phyloP scores from a whole-genome alignment of 257 asterid species.

The Salvia rosmarinus region DNA sequence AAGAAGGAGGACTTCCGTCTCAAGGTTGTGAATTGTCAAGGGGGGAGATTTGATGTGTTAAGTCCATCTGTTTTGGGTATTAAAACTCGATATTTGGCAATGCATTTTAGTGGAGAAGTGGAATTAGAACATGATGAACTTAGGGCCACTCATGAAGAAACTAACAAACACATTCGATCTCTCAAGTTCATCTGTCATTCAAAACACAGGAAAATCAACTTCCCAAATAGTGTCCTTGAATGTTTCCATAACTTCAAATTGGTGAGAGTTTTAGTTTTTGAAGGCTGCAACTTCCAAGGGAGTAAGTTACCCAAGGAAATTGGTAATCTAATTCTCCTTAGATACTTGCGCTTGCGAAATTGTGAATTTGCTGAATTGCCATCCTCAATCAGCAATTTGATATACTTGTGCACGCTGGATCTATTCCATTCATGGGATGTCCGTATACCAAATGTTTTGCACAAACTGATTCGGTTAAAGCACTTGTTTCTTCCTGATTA shows the following conservation, averaged over 20 bases:
- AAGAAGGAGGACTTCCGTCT: constrained; percentile 11
- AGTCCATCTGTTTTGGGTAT: too few species aligned
- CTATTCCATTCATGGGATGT: constrained; percentile 20
- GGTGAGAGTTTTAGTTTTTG: constrained; percentile 2
- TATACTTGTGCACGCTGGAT: constrained; percentile 17
- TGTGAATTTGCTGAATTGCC: constrained; percentile 10
- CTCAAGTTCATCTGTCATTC: background rate
- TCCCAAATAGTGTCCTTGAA: background rate
- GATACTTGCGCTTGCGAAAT: constrained; percentile 5
- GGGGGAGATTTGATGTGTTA: too few species aligned
- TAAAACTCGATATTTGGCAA: too few species aligned
- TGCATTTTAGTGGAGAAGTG: too few species aligned
- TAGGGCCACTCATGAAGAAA: background rate
- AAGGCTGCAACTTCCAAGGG: constrained; percentile 14
- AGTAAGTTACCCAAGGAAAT: constrained; percentile 6
- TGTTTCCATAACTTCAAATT: constrained; percentile 8
- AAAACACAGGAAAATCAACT: background rate
- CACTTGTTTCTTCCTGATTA: constrained; percentile 23
- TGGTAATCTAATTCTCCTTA: constrained; percentile 16
- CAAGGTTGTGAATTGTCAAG: constrained; percentile 12
- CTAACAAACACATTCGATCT: constrained; percentile 14
- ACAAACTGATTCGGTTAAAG: background rate
- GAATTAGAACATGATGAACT: too few species aligned
- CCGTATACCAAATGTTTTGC: constrained; percentile 12
- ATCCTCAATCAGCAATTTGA: constrained; percentile 20